These are phyloP conservation scores for Colletotrichum salicis DNA, from an alignment of 2,329 filamentous ascomycete species.

Conservation along the genomic window DNA sequence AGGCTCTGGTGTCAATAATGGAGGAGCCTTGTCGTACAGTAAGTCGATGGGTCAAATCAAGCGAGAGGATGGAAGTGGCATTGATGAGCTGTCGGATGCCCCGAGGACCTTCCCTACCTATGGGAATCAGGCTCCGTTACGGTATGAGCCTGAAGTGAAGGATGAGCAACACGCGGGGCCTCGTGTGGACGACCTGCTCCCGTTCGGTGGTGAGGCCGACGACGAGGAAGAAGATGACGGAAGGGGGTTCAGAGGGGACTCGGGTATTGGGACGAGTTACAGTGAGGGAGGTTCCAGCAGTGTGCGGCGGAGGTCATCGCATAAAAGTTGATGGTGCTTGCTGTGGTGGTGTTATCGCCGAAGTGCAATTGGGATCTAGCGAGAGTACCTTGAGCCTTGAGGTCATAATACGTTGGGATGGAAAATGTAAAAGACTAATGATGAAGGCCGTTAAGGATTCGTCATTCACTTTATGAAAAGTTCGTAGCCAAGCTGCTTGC, in stretches of 20 bases:
- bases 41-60: constrained; percentile 34
- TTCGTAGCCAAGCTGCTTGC: background rate
- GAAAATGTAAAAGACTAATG: no score
- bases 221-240: constrained; percentile 48
- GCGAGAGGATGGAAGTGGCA: constrained; percentile 43
- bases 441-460: background rate
- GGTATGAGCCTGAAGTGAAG: constrained; percentile 52
- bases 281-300: constrained; percentile 49
- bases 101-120: constrained; percentile 57
- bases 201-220: constrained; percentile 55
- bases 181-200: constrained; percentile 47
- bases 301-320: constrained; percentile 46
- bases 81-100: constrained; percentile 51
- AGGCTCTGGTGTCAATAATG: constrained; percentile 36
- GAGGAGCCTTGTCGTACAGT: constrained; percentile 23
- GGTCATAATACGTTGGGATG: no score
- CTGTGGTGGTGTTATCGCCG: background rate
- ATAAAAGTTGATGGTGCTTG: constrained; percentile 9
- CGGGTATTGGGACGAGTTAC: constrained; percentile 66
- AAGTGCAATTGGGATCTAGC: no score
- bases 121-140: constrained; percentile 52
- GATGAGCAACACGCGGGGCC: constrained; percentile 40
- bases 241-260: constrained; percentile 50
- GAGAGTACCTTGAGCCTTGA: no score
- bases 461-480: background rate